Evolutionary conservation across 2,329 filamentous ascomycete species (phyloP), one percentile per base, ranked within the genome.

Genomic region (Colletotrichum sp.): DNA sequence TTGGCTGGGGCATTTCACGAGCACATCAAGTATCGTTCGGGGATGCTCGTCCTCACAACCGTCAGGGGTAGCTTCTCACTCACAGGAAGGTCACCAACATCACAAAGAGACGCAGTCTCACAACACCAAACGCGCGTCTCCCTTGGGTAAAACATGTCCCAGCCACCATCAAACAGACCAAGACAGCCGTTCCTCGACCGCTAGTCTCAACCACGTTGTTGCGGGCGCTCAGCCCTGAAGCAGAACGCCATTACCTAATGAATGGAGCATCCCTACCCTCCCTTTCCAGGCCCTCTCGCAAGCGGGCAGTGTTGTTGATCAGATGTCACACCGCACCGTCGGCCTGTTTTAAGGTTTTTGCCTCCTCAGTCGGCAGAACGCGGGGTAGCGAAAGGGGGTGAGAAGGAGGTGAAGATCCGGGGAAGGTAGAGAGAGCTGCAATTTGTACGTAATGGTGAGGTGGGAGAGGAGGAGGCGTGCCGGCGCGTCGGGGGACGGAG

Each of bases 201-300:
- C 49, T 65, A 34, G 34, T 28, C 30, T 49, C 52, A 21, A 44
- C 62, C 75, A 76, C 75, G 75, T 76, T 76, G 39, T 21, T 76
- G 75, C 75, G 66, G 75, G 75, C 75, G 75, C 67, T 76, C 72
- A 75, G 71, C 75, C 71, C 66, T 75, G 66, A 63, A 44, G 34
- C 21, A 60, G 5, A 36, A 24, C 24, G 34, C 72, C 66, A 67
- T 75, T 76, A 76, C 75, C 66, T 75, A 71, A 76, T 67, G 39
- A 67, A 32, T 34, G 24, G 44, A 28, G 68, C 49, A 52, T 24
- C 36, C 26, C 10, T 44, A 44, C 34, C 69, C 34, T 28, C 49
- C 39, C 52, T 52, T 24, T 13, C 30, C 55, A 26, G 44, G 32
- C 59, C 32, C 44, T 34, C 34, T 36, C 21, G 32, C 28, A 12